Base-by-base conservation (phyloP, 441 rosid genomes). In the Corymbia citriodora region DNA sequence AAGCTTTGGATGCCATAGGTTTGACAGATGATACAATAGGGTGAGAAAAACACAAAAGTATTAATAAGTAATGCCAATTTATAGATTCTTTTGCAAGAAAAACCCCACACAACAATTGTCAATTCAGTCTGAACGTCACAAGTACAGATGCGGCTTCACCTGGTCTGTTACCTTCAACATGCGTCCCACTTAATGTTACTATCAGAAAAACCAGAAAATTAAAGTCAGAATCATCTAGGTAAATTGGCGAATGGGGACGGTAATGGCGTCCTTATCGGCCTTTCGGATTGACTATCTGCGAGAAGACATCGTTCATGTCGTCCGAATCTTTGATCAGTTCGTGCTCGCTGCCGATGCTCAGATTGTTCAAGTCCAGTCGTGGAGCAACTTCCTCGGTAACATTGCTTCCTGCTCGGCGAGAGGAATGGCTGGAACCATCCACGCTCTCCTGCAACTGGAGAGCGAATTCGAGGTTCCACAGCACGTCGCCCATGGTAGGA, bases 401-500 rank as follows among this genome's bases (percentile, higher is more conserved):
- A 27, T 88, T 87, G 18, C 90, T 90, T 50, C 53, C 90, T 5
- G 61, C 89, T 27, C 85, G 25, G 25, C 68, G 90, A 29, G 91
- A 90, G n/a, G 93, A 88, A 12, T 82, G 90, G 19, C 52, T 81
- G 31, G 93, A 88, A n/a, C 93, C 94, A 12, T 95, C 95, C 9
- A 94, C 86, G 2, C 88, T 94, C 89, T 94, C 95, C 88, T 95
- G 97, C 87, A 97, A 57, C 88, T 97, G 97, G 36, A 95, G 95
- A 12, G 96, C 95, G 88, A 94, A 94, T 89, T 96, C 98, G 21
- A 96, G 96, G 50, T 96, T 96, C 97, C 99, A 95, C 57, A 95
- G 55, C 17, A 95, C 96, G 70, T 96, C 99, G 3, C 98, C 98
- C 99, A 96, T 96, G 49, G 93, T 87, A n/a, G 98, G 98, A 6